Evolutionary conservation across 345 rosid species (phyloP).

Genomic region (Populus nigra): DNA sequence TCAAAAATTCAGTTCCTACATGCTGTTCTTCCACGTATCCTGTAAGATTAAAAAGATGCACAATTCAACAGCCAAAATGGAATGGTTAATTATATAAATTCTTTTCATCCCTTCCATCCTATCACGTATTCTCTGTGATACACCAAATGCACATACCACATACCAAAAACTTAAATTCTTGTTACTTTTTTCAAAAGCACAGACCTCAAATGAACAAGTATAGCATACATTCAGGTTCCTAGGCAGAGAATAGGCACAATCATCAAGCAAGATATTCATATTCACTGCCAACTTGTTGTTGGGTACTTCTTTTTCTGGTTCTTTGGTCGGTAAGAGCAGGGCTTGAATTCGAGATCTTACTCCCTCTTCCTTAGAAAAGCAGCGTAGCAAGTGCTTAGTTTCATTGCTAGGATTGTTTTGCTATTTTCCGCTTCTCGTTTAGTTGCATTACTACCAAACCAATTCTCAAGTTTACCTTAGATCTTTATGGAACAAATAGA

Average conservation of each 20-base stretch:
- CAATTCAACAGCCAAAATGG: neutral
- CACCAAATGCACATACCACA: neutral
- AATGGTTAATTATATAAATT: neutral
- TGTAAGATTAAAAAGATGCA: neutral
- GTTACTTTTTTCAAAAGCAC: neutral
- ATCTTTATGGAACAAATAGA: neutral
- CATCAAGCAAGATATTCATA: neutral
- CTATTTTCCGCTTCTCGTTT: too few species aligned
- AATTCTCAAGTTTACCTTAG: neutral
- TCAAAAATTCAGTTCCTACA: neutral
- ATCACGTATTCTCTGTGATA: neutral
- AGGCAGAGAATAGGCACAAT: neutral
- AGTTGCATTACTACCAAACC: neutral
- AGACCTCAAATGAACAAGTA: neutral
- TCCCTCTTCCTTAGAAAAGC: neutral
- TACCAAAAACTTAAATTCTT: neutral
- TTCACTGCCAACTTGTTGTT: neutral
- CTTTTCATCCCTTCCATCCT: neutral
- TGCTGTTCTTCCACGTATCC: neutral
- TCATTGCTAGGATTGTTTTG: too few species aligned
- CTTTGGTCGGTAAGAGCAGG: neutral
- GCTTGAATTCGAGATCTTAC: neutral
- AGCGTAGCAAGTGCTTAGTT: too few species aligned
- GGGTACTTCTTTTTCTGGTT: neutral
- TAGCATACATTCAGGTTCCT: neutral